Conservation (phyloP, 2,329 filamentous ascomycete genomes). For the Rutstroemia sp. region DNA sequence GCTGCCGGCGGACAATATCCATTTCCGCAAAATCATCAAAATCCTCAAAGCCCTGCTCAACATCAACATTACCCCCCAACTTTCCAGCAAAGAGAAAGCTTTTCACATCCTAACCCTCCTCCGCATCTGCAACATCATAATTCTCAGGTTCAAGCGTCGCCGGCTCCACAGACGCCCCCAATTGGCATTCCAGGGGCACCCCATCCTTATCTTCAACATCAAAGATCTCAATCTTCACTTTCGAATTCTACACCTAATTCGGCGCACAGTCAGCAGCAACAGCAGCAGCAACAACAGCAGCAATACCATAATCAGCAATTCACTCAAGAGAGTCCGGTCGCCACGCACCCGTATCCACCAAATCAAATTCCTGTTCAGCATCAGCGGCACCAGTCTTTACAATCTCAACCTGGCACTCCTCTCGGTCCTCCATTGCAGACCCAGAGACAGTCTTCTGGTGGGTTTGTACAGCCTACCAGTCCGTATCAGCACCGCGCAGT, state of each 20-base stretch:
- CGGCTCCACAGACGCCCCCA: slow-evolving; percentile 30
- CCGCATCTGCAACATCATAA: slow-evolving; percentile 26
- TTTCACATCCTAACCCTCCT: slow-evolving; percentile 20
- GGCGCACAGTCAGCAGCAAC: slow-evolving; percentile 50
- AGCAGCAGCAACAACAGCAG: slow-evolving; percentile 28
- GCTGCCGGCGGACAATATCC: slow-evolving; percentile 23
- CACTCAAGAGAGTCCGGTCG: slow-evolving; percentile 45
- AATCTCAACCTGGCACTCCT: slow-evolving; percentile 35
- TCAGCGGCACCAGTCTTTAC: slow-evolving; percentile 24
- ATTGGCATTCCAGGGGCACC: slow-evolving; percentile 28
- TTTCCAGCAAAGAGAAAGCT: slow-evolving; percentile 24
- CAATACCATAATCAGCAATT: slow-evolving; percentile 30
- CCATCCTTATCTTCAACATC: slow-evolving; percentile 33
- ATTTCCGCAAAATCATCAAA: slow-evolving; percentile 26
- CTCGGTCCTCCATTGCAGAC: slow-evolving; percentile 40
- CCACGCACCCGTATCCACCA: slow-evolving; percentile 18
- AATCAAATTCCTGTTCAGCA: slow-evolving; percentile 24
- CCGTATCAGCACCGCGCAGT: slow-evolving; percentile 50
- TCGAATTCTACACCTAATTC: slow-evolving; percentile 56
- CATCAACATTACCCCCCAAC: slow-evolving; percentile 25
- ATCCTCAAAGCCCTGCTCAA: slow-evolving; percentile 29
- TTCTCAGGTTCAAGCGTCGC: slow-evolving; percentile 22
- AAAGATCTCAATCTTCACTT: slow-evolving; percentile 49
- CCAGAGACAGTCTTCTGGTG: slow-evolving; percentile 38
- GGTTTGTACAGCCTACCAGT: slow-evolving; percentile 47